These are phyloP conservation scores for Globisporangium megalacanthum DNA, from an alignment of 352 stramenopile species.

Conservation along the genomic window DNA sequence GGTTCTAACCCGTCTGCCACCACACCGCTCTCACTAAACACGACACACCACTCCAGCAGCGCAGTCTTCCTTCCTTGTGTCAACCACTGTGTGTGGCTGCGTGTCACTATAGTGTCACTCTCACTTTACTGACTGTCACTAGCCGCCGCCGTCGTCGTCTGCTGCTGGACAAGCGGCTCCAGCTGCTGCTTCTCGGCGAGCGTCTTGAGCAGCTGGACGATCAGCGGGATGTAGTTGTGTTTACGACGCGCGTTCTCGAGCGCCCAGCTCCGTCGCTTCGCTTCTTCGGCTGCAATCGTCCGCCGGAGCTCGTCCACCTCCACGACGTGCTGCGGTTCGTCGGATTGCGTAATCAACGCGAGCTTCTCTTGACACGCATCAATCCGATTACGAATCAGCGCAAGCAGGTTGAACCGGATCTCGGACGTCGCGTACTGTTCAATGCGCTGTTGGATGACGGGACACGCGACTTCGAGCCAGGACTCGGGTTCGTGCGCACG, in stretches of 20 bases:
- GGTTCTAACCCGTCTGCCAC: too few relatives aligned
- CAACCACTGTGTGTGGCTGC: neutral
- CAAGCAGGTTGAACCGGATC: constrained; percentile 97
- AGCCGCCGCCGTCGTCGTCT: constrained; percentile 10
- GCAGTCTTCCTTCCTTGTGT: too few relatives aligned
- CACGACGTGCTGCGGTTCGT: constrained; percentile 16
- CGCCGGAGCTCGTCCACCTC: constrained; percentile 39
- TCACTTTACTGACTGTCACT: too few relatives aligned
- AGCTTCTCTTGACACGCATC: constrained; percentile 47
- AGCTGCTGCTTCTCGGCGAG: constrained; percentile 89
- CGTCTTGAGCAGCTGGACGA: constrained; percentile 90
- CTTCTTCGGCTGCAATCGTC: constrained; percentile 41
- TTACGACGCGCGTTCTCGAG: constrained; percentile 92
- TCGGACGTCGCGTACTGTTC: constrained; percentile 84
- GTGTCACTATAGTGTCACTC: too few relatives aligned
- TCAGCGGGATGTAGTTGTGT: constrained; percentile 97
- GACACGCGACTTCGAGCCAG: constrained; percentile 88
- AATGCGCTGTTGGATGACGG: constrained; percentile 93
- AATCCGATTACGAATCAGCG: constrained; percentile 84
- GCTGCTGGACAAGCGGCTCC: constrained; percentile 67
- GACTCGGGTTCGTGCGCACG: constrained; percentile 22
- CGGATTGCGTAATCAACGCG: constrained; percentile 13
- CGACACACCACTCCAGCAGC: too few relatives aligned
- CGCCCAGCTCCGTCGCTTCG: constrained; percentile 78
- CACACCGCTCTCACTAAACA: too few relatives aligned